Conservation (phyloP, 352 stramenopile species). For the Phytophthora idaei region DNA sequence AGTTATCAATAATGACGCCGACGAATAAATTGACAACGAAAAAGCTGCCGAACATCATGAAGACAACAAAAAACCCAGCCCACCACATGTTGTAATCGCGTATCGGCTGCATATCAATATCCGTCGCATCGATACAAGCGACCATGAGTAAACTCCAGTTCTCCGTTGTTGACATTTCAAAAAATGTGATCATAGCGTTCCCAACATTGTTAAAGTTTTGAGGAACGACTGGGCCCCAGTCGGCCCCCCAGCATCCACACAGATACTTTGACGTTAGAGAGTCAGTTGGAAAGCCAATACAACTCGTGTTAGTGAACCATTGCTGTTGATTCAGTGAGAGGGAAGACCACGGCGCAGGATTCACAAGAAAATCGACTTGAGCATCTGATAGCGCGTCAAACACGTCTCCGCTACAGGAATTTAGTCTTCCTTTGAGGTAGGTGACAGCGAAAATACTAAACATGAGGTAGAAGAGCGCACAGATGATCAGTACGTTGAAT, state of each 20-base stretch:
- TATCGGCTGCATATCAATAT: constrained; percentile 92
- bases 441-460: constrained; percentile 95
- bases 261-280: constrained; percentile 76
- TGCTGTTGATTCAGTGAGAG: constrained; percentile 41
- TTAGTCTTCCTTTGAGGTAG: constrained; percentile 92
- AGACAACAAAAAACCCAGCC: constrained; percentile 86
- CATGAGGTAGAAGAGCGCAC: constrained; percentile 92
- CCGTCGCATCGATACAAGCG: constrained; percentile 81
- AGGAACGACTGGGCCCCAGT: constrained; percentile 52
- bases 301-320: constrained; percentile 50
- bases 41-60: constrained; percentile 92
- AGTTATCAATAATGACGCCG: constrained; percentile 94
- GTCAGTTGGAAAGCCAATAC: constrained; percentile 14
- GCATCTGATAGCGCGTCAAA: constrained; percentile 52
- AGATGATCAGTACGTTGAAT: constrained; percentile 90
- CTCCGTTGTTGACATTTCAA: constrained; percentile 94
- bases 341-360: constrained; percentile 44
- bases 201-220: constrained; percentile 89
- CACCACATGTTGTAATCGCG: constrained; percentile 77
- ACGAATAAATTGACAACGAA: constrained; percentile 95
- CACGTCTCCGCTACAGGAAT: constrained; percentile 66
- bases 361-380: constrained; percentile 55
- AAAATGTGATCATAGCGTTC: constrained; percentile 82
- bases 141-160: constrained; percentile 93
- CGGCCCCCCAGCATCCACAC: constrained; percentile 58